These are phyloP conservation scores for Ochetophila trinervis DNA, from an alignment of 306 rosid genomes.

Conservation along the genomic window DNA sequence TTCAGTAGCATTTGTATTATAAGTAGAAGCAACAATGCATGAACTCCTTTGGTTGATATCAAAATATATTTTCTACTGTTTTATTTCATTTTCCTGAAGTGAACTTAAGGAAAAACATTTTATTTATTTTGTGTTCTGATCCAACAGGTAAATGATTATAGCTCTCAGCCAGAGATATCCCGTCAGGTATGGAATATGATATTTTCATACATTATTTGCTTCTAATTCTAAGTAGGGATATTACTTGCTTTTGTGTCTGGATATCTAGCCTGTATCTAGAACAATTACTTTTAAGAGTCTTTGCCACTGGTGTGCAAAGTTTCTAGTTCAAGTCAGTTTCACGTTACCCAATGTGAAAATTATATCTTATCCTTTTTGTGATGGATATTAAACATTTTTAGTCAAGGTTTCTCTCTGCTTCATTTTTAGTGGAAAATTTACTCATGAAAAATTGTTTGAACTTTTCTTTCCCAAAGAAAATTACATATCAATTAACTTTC, in stretches of 20 bases:
- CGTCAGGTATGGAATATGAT: slow-evolving; percentile 61
- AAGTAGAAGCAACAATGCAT: not conserved
- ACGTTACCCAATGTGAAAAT: too few species aligned
- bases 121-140: slow-evolving; percentile 9
- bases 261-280: not conserved
- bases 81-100: not conserved
- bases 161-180: slow-evolving; percentile 78
- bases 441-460: too few species aligned
- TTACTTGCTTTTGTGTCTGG: not conserved
- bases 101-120: not conserved
- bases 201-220: not conserved
- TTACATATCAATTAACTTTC: too few species aligned
- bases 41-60: not conserved
- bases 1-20: not conserved
- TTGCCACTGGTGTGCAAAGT: not conserved
- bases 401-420: not conserved
- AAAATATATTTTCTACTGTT: not conserved
- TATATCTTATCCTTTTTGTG: too few species aligned
- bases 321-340: too few species aligned
- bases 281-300: not conserved
- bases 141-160: slow-evolving; percentile 66
- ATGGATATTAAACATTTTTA: not conserved
- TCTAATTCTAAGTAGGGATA: not conserved
- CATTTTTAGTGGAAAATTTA: too few species aligned
- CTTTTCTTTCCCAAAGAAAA: too few species aligned